Conservation (phyloP, 75 land plant species). For the Isoetes taiwanensis region DNA sequence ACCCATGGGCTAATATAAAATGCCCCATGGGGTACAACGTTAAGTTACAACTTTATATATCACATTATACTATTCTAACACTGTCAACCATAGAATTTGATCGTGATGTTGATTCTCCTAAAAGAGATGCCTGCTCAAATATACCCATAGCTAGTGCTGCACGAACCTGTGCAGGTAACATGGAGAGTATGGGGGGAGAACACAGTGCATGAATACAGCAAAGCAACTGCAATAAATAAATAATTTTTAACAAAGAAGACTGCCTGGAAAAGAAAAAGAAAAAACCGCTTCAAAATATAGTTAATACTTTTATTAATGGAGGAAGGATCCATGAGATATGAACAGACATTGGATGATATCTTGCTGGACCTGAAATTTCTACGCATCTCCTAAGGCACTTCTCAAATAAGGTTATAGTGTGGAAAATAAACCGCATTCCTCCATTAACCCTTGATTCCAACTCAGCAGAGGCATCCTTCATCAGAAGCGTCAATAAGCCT, state of each 20-base stretch:
- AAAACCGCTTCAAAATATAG: background rate
- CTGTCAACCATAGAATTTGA: too few relatives aligned
- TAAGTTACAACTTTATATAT: too few relatives aligned
- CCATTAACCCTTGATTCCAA: constrained; percentile 24
- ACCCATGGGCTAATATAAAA: too few relatives aligned
- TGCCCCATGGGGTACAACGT: too few relatives aligned
- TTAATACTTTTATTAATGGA: constrained; percentile 69
- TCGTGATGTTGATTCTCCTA: constrained; percentile 40
- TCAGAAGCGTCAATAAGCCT: constrained; percentile 44
- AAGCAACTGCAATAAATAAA: constrained; percentile 50
- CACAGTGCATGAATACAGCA: constrained; percentile 79
- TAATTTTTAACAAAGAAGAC: background rate
- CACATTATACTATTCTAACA: too few relatives aligned
- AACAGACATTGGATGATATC: constrained; percentile 56
- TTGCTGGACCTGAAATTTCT: constrained; percentile 7
- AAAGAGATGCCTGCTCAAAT: constrained; percentile 55
- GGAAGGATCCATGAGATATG: constrained; percentile 87
- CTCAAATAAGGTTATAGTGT: constrained; percentile 86
- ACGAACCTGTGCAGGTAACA: constrained; percentile 48
- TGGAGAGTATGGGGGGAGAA: constrained; percentile 38
- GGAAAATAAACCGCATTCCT: constrained; percentile 86
- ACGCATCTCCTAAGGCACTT: constrained; percentile 83
- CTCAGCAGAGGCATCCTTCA: background rate
- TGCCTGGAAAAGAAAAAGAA: background rate
- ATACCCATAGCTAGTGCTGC: constrained; percentile 61